phyloP scores from a whole-genome alignment of 1,284 basidiomycete species.

The Fistulina hepatica region DNA sequence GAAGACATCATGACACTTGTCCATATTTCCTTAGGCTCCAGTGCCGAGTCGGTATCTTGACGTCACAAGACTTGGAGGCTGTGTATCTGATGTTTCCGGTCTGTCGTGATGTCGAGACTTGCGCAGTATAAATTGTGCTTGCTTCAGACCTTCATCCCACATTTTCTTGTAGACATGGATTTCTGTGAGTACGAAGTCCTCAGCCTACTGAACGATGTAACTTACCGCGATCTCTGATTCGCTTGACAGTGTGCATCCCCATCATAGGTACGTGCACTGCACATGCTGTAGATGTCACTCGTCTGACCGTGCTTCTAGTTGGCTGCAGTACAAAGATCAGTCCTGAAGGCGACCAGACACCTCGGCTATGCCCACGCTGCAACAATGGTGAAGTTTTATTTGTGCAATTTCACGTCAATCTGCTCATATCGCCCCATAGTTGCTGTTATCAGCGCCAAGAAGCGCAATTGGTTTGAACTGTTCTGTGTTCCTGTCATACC shows the following conservation, averaged over 20 bases:
- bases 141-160: too few species aligned
- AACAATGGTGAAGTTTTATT: conserved; percentile 26
- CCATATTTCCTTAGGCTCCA: too few species aligned
- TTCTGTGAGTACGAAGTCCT: too few species aligned
- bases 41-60: too few species aligned
- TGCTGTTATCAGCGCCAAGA: conserved; percentile 30
- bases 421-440: conserved; percentile 18
- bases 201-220: conserved; percentile 8
- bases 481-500: conserved; percentile 36
- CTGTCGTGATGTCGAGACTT: too few species aligned
- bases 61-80: too few species aligned
- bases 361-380: conserved; percentile 33
- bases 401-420: conserved; percentile 6
- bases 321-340: conserved; percentile 33
- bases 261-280: conserved; percentile 10
- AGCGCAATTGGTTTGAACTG: conserved; percentile 35
- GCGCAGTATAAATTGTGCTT: too few species aligned
- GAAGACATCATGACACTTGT: too few species aligned
- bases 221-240: too few species aligned
- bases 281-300: conserved; percentile 1
- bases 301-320: conserved; percentile 20
- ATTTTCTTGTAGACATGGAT: too few species aligned
- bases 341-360: conserved; percentile 26
- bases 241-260: conserved; percentile 12
- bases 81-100: too few species aligned